Conservation (phyloP, 352 stramenopile genomes). For the Phytophthora capsici region DNA sequence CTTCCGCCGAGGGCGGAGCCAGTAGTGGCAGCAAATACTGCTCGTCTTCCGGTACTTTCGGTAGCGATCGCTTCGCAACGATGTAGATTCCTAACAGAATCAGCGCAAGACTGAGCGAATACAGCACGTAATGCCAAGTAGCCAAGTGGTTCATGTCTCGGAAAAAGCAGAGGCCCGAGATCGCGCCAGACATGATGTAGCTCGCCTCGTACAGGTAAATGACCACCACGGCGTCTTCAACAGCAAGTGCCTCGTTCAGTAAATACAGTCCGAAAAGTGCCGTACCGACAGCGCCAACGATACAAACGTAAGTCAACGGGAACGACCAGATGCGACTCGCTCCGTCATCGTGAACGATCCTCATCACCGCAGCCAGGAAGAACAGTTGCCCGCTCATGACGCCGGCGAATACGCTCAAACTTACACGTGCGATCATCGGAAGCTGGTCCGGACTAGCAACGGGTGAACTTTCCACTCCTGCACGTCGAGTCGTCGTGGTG, state of each 20-base stretch:
- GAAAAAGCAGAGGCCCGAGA: slow-evolving; percentile 86
- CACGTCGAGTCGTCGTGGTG: slow-evolving; percentile 40
- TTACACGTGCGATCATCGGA: slow-evolving; percentile 52
- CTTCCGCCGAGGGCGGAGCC: slow-evolving; percentile 49
- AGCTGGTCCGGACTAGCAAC: slow-evolving; percentile 36
- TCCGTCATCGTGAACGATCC: slow-evolving; percentile 63
- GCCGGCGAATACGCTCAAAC: slow-evolving; percentile 68
- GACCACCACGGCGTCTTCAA: slow-evolving; percentile 82
- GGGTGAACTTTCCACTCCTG: slow-evolving; percentile 29
- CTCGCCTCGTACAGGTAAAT: slow-evolving; percentile 87
- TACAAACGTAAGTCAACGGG: slow-evolving; percentile 77
- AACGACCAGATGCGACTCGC: slow-evolving; percentile 52
- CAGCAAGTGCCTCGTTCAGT: slow-evolving; percentile 79
- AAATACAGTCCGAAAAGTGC: slow-evolving; percentile 75
- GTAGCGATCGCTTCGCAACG: slow-evolving; percentile 59
- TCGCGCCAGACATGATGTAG: slow-evolving; percentile 75
- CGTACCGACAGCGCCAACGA: slow-evolving; percentile 63
- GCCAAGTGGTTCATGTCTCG: slow-evolving; percentile 73
- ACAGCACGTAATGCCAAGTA: slow-evolving; percentile 76
- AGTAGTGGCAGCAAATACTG: slow-evolving; percentile 65
- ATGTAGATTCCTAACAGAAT: slow-evolving; percentile 82
- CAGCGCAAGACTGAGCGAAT: slow-evolving; percentile 69
- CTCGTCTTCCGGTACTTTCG: slow-evolving; percentile 48
- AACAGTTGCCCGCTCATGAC: slow-evolving; percentile 83
- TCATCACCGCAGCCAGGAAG: slow-evolving; percentile 75